Conservation (phyloP, 306 rosid species). For the Acacia melanoxylon region DNA sequence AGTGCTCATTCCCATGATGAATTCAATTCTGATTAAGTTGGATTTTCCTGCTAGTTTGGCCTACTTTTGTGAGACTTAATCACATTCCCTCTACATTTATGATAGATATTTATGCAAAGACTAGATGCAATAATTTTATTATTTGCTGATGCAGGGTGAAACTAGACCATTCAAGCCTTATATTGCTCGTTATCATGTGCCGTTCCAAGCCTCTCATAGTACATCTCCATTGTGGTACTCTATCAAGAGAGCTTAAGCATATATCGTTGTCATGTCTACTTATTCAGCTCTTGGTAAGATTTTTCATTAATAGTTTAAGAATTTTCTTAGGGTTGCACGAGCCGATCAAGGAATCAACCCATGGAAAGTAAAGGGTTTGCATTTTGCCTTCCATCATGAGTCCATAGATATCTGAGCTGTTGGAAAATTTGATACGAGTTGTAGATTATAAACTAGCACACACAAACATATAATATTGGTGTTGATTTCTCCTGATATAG, state of each 20-base stretch:
- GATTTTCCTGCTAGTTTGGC: neutral
- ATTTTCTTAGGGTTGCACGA: neutral
- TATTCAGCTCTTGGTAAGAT: constrained; percentile 74
- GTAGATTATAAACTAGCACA: neutral
- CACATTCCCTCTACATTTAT: neutral
- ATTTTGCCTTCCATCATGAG: neutral
- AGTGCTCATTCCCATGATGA: neutral
- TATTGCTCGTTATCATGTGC: constrained; percentile 49
- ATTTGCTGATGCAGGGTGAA: constrained; percentile 45
- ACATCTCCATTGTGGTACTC: constrained; percentile 71
- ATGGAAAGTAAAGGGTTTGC: constrained; percentile 21
- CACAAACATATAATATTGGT: neutral
- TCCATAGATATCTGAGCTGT: neutral
- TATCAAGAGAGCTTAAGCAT: constrained; percentile 75
- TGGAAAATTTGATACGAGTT: neutral
- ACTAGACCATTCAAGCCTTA: constrained; percentile 66
- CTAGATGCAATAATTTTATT: neutral
- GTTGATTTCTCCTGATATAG: neutral
- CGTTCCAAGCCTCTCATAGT: constrained; percentile 50
- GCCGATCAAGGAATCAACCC: neutral
- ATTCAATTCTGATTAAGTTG: neutral
- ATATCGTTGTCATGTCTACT: constrained; percentile 71
- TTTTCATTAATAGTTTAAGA: neutral
- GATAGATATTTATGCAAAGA: neutral
- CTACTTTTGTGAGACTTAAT: neutral